Evolutionary conservation across 352 stramenopile species (phyloP).

Genomic region (Phytophthora chlamydospora): DNA sequence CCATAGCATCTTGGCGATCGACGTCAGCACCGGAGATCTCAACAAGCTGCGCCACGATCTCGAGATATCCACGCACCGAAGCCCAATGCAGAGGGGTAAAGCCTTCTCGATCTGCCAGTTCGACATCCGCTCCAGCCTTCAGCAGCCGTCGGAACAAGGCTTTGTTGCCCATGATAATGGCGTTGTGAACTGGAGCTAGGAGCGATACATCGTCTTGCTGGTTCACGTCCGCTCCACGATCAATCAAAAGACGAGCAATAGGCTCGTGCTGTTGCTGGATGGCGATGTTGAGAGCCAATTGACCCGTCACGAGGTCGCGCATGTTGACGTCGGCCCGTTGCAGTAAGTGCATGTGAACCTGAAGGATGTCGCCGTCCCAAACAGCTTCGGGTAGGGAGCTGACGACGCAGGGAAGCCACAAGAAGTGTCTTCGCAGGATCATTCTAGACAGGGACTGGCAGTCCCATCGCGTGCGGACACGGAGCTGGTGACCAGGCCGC

Average conservation of each 20-base stretch:
- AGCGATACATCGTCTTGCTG: constrained; percentile 62
- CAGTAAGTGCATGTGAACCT: constrained; percentile 66
- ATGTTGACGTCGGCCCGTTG: constrained; percentile 58
- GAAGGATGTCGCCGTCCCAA: constrained; percentile 81
- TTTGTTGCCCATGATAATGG: constrained; percentile 88
- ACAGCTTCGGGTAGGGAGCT: constrained; percentile 68
- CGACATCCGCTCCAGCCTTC: constrained; percentile 57
- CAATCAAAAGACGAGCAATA: constrained; percentile 71
- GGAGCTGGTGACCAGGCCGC: constrained; percentile 65
- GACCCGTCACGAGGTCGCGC: constrained; percentile 53
- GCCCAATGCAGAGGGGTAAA: constrained; percentile 75
- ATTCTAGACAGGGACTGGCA: constrained; percentile 46
- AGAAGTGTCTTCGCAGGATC: constrained; percentile 67
- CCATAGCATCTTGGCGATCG: constrained; percentile 62
- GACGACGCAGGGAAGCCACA: constrained; percentile 69
- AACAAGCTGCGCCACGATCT: constrained; percentile 75
- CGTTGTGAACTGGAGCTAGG: constrained; percentile 70
- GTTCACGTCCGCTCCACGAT: constrained; percentile 72
- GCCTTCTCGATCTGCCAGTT: constrained; percentile 62
- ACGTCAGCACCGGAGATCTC: constrained; percentile 58
- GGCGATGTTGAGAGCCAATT: constrained; percentile 70
- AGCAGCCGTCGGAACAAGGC: constrained; percentile 64
- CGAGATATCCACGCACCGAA: constrained; percentile 69
- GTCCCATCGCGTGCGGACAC: constrained; percentile 61
- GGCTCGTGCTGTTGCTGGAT: constrained; percentile 83